Base-by-base conservation (phyloP, 768 basidiomycete species). In the Suillus alpinus region DNA sequence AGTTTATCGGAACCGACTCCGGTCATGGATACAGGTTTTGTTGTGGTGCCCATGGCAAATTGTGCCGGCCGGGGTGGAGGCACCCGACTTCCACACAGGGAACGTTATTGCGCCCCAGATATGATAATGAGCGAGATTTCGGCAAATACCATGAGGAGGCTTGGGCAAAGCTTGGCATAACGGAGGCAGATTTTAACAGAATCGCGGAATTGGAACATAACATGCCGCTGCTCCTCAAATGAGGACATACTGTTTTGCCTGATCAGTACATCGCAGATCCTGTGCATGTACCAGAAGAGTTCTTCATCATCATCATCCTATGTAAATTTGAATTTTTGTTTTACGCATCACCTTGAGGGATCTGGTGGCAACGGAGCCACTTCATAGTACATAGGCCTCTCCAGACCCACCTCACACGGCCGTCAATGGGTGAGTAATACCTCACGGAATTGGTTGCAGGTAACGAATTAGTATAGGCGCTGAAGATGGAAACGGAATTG, bases 381-480 rank as follows among this genome's bases (percentile, higher is more conserved):
- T 44, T 44, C 23, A 47, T 47, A 23, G 23, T 47, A 26, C 14
- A 46, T 9, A 47, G 14, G 14, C 26, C 46, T 46, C 23, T 13
- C 10, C 43, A 10, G n/a, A 6, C n/a, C 13, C 20, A 20, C 52
- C 13, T 53, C 53, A 55, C 53, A 55, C 53, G 53, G 53, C 20
- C 53, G 53, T 55, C 53, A 55, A 39, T 18, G 53, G 37, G 53
- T 55, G 53, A 39, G 53, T 55, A 55, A 55, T 37, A 18, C 1
- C 10, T 31, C 18, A 39, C 14, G 2, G 10, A 10, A 32, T 31
- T 50, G 29, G 49, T 32, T 31, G 49, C 9, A 31, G 43, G 43
- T 44, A 44, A 44, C n/a, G 43, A 43, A 43, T n/a, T 43, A 46
- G 44, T 13, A 14, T 46, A 29, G 26, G 8, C 47, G 47, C 47